Base-by-base conservation (phyloP, 2,329 filamentous ascomycete species). In the Hymenoscyphus repandus region DNA sequence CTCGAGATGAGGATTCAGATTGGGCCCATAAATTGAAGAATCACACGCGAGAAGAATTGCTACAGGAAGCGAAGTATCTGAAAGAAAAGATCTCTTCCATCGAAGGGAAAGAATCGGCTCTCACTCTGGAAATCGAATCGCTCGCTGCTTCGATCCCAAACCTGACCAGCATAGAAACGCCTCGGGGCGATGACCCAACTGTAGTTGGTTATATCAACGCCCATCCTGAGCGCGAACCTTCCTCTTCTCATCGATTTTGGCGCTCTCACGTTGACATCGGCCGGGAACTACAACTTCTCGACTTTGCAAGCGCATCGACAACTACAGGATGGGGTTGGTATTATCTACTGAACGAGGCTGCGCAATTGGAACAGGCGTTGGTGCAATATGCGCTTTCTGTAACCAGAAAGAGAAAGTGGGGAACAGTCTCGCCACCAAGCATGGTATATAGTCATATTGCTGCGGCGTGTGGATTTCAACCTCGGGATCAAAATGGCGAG, bases 291-390 rank as follows among this genome's bases (percentile, higher is more conserved):
- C 84, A 85, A 32, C 77, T 99, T n/a, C 75, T 99, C 46, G 92
- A 99, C 71, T 96, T 99, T 64, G 76, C 86, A 5, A 84, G 79
- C 52, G 90, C 90, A 5, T 85, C 85, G 1, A 83, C 80, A n/a
- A 85, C 89, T 1, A 88, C 86, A 3, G 93, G 93, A 34, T 99
- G 92, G 92, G 93, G 93, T 1, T 99, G 90, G 89, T 99, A 99
- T 72, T 97, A 90, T 70, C 81, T 99, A 10, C 75, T 89, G n/a
- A 89, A 92, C 65, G 91, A 95, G 64, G 93, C 84, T 7, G 91
- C 91, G 0, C 81, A 93, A 67, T 79, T 99, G n/a, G 93, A 99
- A 70, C 92, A 97, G 66, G 93, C 93, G 0, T 78, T 99, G 2
- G 74, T 97, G 11, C 86, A 92, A 67, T 96, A 95, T 68, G 85